Evolutionary conservation across 2,329 filamentous ascomycete genomes (phyloP), one percentile per base, ranked within the genome.

Genomic region (Sclerotinia nivalis): DNA sequence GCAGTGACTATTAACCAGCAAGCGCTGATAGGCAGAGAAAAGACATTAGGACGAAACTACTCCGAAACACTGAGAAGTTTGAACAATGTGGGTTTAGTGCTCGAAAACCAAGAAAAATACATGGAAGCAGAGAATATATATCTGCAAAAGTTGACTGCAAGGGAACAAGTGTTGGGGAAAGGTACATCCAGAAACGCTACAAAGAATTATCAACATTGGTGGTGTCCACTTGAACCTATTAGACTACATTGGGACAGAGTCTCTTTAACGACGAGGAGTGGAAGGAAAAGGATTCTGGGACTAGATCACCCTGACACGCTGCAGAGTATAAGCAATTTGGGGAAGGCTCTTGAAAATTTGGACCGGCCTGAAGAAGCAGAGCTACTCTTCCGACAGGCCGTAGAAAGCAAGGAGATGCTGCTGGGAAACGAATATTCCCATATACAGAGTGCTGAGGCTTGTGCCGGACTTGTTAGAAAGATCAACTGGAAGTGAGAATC

Each of bases 181-280:
- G 9, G 7, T 10, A 25, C 7, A 65, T 15, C 31, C 31, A 22
- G n/a, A 40, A 6, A 52, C 31, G 2, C 20, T 20, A 18, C 22
- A 50, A 37, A 65, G 4, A 4, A 50, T 40, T 20, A 10, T 40
- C 52, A 58, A 76, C 68, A 47, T 69, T 47, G 60, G 58, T 15
- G 8, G 18, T 61, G 5, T 47, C 12, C 43, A 10, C 43, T 61
- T 47, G 37, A 61, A 31, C 59, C 4, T 15, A 7, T 31, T 54
- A 25, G 45, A 47, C 45, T 47, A 47, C 9, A 28, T 13, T 18
- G 50, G 15, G 25, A 13, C 50, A 25, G 50, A 52, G 12, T 28
- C 50, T 28, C n/a, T 15, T 54, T 15, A 28, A 28, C 5, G n/a
- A 28, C 4, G 15, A 54, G 25, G 25, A 54, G 8, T 28, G 25